Evolutionary conservation across 352 stramenopile genomes (phyloP), one percentile per base, ranked within the genome.

Genomic region (Globisporangium recalcitrans): DNA sequence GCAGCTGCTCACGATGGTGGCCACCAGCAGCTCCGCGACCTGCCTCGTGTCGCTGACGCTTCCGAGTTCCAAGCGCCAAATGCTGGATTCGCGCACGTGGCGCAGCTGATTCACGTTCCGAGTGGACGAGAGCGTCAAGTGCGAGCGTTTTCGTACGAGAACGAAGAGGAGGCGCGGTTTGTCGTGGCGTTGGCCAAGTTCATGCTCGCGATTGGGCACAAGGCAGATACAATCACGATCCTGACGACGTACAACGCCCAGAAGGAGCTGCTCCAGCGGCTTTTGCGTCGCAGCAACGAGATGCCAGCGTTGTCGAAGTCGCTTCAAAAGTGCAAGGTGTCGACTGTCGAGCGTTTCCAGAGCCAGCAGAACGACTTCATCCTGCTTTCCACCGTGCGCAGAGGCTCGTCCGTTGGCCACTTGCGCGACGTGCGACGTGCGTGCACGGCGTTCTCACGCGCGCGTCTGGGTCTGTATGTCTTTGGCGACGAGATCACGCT

Each of bases 211-310:
- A 82, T 98, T 36, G 97, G 97, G 53, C 98, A 99, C 61, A 72
- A 78, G 19, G 72, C 90, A 11, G 73, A 95, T 21, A 89, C 87
- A 32, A 98, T 99, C 60, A 85, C 91, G 1, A 96, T 99, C 47
- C 71, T 99, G 4, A 97, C 96, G 4, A 95, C 96, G 0, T 99
- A 98, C 75, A 97, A 96, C 66, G 96, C 93, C 16, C 97, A 99
- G 63, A 96, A 96, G 63, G 78, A 92, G 21, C 78, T 98, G 26
- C 78, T 99, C 36, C 51, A 79, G 32, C 91, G 97, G 40, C 80
- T 98, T 48, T 57, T 99, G 24, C 51, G 64, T 36, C 42, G 65
- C 14, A 58, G 73, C 48, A 42, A 42, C 19, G 16, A 21, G n/a
- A 24, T 19, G 6, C 24, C 42, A 14, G 24, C 42, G 19, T 48